These are phyloP conservation scores for Lactifluus volemus DNA, from an alignment of 768 basidiomycete genomes.

Conservation along the genomic window DNA sequence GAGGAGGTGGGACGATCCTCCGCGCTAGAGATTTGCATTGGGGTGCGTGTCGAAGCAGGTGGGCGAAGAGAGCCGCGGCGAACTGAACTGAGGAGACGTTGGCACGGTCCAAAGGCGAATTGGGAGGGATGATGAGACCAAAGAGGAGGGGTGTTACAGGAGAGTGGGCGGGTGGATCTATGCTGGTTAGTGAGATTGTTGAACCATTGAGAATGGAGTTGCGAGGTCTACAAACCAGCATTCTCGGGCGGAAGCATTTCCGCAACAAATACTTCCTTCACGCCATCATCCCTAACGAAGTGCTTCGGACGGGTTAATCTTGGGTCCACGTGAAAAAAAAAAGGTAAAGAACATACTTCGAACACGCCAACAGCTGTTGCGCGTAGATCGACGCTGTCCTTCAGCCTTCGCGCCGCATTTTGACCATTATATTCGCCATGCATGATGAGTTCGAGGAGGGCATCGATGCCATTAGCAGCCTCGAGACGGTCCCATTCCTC, in stretches of 20 bases:
- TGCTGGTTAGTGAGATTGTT: slow-evolving; percentile 3
- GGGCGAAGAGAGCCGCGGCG: slow-evolving; percentile 69
- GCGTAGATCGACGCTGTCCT: slow-evolving; percentile 66
- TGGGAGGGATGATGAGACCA: slow-evolving; percentile 56
- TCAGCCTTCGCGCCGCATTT: slow-evolving; percentile 46
- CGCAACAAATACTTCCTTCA: slow-evolving; percentile 57
- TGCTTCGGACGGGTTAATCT: slow-evolving; percentile 39
- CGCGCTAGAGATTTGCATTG: slow-evolving; percentile 57
- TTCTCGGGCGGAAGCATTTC: slow-evolving; percentile 57
- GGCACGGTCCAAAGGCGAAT: slow-evolving; percentile 47
- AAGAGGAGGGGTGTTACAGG: slow-evolving; percentile 61
- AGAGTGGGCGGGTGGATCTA: slow-evolving; percentile 30
- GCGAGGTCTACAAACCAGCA: slow-evolving; percentile 28
- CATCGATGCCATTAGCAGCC: slow-evolving; percentile 70
- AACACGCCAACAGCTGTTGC: slow-evolving; percentile 74
- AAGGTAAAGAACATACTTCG: slow-evolving; percentile 47
- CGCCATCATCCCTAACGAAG: slow-evolving; percentile 67
- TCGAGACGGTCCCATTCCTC: slow-evolving; percentile 92
- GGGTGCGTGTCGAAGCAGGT: slow-evolving; percentile 62
- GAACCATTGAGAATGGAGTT: slow-evolving; percentile 23
- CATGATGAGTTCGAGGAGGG: slow-evolving; percentile 69
- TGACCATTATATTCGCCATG: slow-evolving; percentile 81
- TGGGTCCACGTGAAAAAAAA: neutral
- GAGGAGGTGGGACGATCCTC: slow-evolving; percentile 44
- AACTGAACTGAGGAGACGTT: slow-evolving; percentile 61